phyloP scores from a whole-genome alignment of 2,329 filamentous ascomycete genomes.

The Cercospora sesami region DNA sequence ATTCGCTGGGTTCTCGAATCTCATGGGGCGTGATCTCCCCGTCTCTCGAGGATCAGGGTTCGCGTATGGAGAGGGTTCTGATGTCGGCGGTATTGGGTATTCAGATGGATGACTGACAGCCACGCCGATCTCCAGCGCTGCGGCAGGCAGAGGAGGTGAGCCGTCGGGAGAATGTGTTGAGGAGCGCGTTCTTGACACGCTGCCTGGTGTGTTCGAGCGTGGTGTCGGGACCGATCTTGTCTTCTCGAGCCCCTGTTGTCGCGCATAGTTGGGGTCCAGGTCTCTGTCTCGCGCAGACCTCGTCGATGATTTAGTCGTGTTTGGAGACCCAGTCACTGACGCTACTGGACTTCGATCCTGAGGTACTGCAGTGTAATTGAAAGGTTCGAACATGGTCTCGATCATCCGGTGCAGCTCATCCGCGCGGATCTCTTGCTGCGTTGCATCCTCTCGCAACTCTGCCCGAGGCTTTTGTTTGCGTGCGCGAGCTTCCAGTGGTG shows the following conservation, averaged over 20 bases:
- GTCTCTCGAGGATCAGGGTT: conserved; percentile 19
- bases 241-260: conserved; percentile 16
- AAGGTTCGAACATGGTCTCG: conserved; percentile 88
- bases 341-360: conserved; percentile 60
- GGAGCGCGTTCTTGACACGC: conserved; percentile 43
- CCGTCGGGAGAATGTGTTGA: conserved; percentile 51
- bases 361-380: conserved; percentile 85
- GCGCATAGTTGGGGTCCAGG: conserved; percentile 10
- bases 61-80: conserved; percentile 15
- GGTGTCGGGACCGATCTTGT: conserved; percentile 36
- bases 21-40: conserved; percentile 30
- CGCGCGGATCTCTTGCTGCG: conserved; percentile 88
- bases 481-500: conserved; percentile 87
- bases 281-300: conserved; percentile 22
- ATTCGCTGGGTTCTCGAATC: conserved; percentile 33
- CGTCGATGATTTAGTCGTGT: conserved; percentile 13
- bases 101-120: conserved; percentile 27
- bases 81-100: conserved; percentile 31
- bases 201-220: conserved; percentile 43
- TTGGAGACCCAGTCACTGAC: conserved; percentile 13
- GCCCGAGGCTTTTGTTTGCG: conserved; percentile 91
- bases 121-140: conserved; percentile 25
- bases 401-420: conserved; percentile 94
- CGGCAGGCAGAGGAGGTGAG: conserved; percentile 46
- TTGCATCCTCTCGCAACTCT: conserved; percentile 88